Evolutionary conservation across 2,329 filamentous ascomycete species (phyloP).

Genomic region (Teratosphaeria zuluensis): DNA sequence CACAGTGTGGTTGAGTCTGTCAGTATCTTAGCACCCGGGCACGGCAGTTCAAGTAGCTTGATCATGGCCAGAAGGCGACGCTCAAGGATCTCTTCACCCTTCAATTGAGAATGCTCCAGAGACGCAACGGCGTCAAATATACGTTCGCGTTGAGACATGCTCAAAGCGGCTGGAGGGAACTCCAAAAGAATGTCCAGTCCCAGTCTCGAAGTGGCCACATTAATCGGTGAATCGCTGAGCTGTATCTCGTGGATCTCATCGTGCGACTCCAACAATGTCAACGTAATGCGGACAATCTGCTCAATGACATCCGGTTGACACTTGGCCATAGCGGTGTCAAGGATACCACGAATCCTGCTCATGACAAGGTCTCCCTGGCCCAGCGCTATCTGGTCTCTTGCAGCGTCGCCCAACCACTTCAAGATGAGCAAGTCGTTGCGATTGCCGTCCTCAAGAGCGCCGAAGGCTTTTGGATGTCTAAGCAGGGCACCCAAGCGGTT

Average conservation of each 20-base stretch:
- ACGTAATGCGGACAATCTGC: not conserved
- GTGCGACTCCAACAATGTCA: not conserved
- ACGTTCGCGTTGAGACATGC: not conserved
- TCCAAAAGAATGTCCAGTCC: not conserved
- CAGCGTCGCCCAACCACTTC: not conserved
- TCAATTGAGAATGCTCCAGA: not conserved
- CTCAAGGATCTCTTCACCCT: not conserved
- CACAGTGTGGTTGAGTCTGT: not conserved
- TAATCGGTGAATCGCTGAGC: not conserved
- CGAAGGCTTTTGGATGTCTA: not conserved
- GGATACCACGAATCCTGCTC: not conserved
- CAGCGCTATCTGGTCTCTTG: not conserved
- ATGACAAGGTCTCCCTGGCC: not conserved
- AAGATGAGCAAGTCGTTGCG: not conserved
- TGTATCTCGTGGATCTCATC: not conserved
- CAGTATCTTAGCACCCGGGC: not conserved
- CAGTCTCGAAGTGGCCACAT: not conserved
- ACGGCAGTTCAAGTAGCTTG: conserved; percentile 1
- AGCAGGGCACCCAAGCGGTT: not conserved
- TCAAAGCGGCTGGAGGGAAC: not conserved
- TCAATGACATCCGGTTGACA: not conserved
- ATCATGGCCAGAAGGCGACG: conserved; percentile 1
- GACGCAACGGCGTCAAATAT: not conserved
- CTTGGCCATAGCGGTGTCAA: not conserved
- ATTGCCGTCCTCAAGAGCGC: not conserved